These are phyloP conservation scores for Debaryomycetaceae sp. DNA, from an alignment of 1,139 yeast genomes.

Conservation along the genomic window DNA sequence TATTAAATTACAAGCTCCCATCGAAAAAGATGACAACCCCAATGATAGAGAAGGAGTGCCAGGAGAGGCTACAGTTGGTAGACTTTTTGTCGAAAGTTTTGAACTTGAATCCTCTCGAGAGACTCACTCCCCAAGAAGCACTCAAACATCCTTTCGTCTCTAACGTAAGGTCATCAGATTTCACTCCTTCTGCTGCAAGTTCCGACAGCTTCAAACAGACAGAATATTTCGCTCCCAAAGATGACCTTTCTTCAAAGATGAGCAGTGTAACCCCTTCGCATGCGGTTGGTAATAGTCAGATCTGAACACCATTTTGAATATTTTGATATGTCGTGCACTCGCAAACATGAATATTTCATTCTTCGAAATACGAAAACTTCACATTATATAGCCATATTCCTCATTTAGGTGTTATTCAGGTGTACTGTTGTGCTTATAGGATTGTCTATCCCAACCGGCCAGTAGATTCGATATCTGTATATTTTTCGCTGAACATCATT, in stretches of 20 bases:
- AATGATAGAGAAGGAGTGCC: slow-evolving; percentile 66
- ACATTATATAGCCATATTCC: neutral
- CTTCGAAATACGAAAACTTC: neutral
- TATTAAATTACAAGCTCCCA: slow-evolving; percentile 71
- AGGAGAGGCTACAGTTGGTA: slow-evolving; percentile 64
- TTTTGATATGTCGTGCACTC: neutral
- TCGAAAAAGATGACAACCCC: slow-evolving; percentile 65
- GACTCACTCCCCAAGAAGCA: slow-evolving; percentile 98
- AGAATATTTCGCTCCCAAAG: neutral
- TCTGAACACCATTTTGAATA: neutral
- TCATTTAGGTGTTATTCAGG: neutral
- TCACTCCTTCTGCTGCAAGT: neutral
- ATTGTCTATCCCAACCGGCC: no score
- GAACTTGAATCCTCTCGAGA: slow-evolving; percentile 83
- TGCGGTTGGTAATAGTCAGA: neutral
- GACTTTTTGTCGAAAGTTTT: slow-evolving; percentile 79
- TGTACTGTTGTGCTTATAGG: neutral
- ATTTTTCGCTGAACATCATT: no score
- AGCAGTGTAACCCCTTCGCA: neutral
- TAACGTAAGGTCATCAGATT: slow-evolving; percentile 12
- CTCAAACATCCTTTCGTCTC: slow-evolving; percentile 83
- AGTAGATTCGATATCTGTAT: no score
- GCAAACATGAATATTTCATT: neutral
- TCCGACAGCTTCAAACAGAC: neutral
- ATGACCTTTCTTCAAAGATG: neutral